These are phyloP conservation scores for Bifiguratus adelaidae DNA, from an alignment of 192 early-diverging fungal species.

Conservation along the genomic window DNA sequence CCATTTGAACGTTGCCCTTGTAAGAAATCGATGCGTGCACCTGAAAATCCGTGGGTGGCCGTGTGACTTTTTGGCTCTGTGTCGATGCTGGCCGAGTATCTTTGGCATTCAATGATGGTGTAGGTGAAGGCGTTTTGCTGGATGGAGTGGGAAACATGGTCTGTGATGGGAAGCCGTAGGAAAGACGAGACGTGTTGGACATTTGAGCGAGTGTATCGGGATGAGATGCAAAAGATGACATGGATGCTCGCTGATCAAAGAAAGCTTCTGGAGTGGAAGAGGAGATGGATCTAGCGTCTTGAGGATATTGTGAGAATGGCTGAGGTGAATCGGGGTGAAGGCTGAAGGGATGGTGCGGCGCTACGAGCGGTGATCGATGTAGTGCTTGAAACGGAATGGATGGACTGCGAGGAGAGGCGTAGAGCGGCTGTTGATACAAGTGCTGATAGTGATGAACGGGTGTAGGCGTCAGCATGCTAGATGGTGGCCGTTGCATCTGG, in stretches of 20 bases:
- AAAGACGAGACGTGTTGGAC: too few species aligned
- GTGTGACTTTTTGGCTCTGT: conserved; percentile 33
- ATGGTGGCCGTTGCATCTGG: background rate
- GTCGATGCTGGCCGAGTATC: background rate
- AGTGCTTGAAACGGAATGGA: conserved; percentile 13
- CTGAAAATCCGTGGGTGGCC: conserved; percentile 62
- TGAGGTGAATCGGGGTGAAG: too few species aligned
- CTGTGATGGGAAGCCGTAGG: background rate
- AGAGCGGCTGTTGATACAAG: background rate
- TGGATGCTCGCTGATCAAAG: too few species aligned
- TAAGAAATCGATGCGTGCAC: conserved; percentile 50
- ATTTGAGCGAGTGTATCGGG: background rate
- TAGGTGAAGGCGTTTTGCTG: background rate
- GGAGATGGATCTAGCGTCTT: background rate
- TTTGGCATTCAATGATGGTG: background rate
- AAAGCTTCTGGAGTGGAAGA: background rate
- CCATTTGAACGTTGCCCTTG: conserved; percentile 62
- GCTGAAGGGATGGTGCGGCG: conserved; percentile 20
- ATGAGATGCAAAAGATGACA: background rate
- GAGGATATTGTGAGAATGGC: background rate
- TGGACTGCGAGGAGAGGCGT: conserved; percentile 10
- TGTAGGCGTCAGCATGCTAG: too few species aligned
- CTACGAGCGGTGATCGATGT: conserved; percentile 21
- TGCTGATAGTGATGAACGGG: background rate
- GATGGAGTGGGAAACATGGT: background rate